Evolutionary conservation across 2,329 filamentous ascomycete genomes (phyloP).

Genomic region (Madurella mycetomatis): DNA sequence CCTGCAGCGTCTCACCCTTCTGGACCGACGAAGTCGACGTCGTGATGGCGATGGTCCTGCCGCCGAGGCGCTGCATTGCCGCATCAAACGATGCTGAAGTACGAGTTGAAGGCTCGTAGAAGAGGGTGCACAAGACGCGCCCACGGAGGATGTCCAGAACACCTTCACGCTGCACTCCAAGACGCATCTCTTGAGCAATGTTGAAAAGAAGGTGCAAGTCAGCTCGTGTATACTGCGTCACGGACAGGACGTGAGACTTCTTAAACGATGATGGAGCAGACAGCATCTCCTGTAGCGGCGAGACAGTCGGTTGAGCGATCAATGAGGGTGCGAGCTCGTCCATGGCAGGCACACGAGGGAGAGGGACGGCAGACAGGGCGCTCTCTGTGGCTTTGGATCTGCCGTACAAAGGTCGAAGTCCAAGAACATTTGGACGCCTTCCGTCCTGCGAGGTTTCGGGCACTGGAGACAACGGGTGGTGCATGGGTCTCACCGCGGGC

Average conservation of each 20-base stretch:
- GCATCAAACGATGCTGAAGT: slow-evolving; percentile 96
- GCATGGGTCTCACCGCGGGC: slow-evolving; percentile 47
- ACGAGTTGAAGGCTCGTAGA: slow-evolving; percentile 95
- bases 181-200: slow-evolving; percentile 94
- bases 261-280: slow-evolving; percentile 77
- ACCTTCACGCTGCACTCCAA: slow-evolving; percentile 88
- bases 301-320: slow-evolving; percentile 47
- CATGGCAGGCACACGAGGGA: slow-evolving; percentile 27
- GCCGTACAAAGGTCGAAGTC: slow-evolving; percentile 31
- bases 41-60: slow-evolving; percentile 74
- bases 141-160: slow-evolving; percentile 83
- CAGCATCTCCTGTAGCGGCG: slow-evolving; percentile 67
- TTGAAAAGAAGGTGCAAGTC: slow-evolving; percentile 94
- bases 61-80: slow-evolving; percentile 96
- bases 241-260: slow-evolving; percentile 83
- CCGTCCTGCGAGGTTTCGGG: slow-evolving; percentile 31
- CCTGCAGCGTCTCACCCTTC: slow-evolving; percentile 91
- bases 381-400: slow-evolving; percentile 35
- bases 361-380: slow-evolving; percentile 27
- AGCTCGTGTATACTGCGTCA: slow-evolving; percentile 80
- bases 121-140: slow-evolving; percentile 83
- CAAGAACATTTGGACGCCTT: slow-evolving; percentile 11
- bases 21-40: slow-evolving; percentile 82
- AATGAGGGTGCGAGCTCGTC: slow-evolving; percentile 46
- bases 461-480: slow-evolving; percentile 26